Percentiles rank a stretch among this genome's conserved stretches.
phyloP scores from a whole-genome alignment of 202 grass and related monocot species.

The Zizania palustris region DNA sequence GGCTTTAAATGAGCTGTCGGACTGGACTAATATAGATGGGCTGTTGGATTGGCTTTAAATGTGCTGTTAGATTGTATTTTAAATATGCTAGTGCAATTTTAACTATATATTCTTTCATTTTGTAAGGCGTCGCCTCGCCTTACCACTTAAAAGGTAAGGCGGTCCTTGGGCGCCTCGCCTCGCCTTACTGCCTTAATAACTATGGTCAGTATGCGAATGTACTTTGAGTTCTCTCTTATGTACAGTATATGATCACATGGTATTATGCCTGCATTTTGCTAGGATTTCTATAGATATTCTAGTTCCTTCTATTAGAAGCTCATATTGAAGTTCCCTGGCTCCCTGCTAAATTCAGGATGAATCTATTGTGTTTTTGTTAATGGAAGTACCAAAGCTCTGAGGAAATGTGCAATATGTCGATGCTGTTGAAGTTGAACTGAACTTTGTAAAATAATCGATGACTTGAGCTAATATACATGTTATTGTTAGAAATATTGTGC shows the following conservation, averaged over 20 bases:
- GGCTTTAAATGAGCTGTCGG: no score
- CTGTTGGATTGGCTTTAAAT: no score
- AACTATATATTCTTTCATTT: no score
- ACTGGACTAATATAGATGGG: no score
- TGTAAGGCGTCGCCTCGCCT: no score
- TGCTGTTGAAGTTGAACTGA: neutral
- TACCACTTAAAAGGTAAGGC: no score
- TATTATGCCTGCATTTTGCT: slow-evolving; percentile 17
- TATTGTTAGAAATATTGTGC: slow-evolving; percentile 9
- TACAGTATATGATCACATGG: neutral
- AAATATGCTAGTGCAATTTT: no score
- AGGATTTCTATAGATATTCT: neutral
- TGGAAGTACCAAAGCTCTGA: neutral
- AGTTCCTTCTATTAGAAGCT: slow-evolving; percentile 17
- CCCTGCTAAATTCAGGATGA: neutral
- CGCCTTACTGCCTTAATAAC: no score
- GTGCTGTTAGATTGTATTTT: no score
- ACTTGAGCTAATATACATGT: slow-evolving; percentile 8
- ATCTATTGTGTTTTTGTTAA: neutral
- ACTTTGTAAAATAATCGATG: neutral
- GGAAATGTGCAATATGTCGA: neutral
- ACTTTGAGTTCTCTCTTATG: neutral
- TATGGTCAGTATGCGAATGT: neutral
- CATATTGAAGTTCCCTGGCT: slow-evolving; percentile 21
- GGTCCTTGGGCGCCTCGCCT: no score